These are phyloP conservation scores for Pleurotus citrinopileatus DNA, from an alignment of 768 basidiomycete species.

Conservation along the genomic window DNA sequence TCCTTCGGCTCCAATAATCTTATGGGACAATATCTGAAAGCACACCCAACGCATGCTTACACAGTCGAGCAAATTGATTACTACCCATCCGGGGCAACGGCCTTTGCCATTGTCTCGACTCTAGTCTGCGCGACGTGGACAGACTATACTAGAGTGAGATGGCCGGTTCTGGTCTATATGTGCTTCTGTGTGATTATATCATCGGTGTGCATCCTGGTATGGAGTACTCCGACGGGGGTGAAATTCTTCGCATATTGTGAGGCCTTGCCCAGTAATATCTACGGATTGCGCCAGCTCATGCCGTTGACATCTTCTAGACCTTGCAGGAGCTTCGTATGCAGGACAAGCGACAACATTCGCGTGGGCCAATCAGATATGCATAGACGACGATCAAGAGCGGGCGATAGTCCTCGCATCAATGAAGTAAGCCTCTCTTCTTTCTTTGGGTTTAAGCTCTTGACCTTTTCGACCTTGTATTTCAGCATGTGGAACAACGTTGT, in stretches of 20 bases:
- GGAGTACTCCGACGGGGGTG: conserved; percentile 56
- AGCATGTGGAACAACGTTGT: conserved; percentile 71
- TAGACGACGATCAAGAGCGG: conserved; percentile 68
- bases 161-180: conserved; percentile 69
- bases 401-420: conserved; percentile 71
- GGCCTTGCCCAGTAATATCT: conserved; percentile 18
- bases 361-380: conserved; percentile 80
- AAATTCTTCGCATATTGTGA: conserved; percentile 76
- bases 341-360: conserved; percentile 79
- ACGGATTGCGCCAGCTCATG: neutral
- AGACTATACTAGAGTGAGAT: conserved; percentile 52
- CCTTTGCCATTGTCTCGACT: conserved; percentile 62
- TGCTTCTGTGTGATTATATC: conserved; percentile 49
- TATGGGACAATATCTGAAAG: conserved; percentile 71
- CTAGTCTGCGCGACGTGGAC: conserved; percentile 64
- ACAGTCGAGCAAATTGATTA: conserved; percentile 59
- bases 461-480: conserved; percentile 6
- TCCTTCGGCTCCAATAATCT: conserved; percentile 69
- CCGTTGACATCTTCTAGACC: conserved; percentile 37
- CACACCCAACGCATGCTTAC: conserved; percentile 46
- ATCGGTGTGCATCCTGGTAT: conserved; percentile 57
- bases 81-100: conserved; percentile 65
- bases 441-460: neutral
- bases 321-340: conserved; percentile 66
- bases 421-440: conserved; percentile 44